These are phyloP conservation scores for Fulvia fulva DNA, from an alignment of 2,329 filamentous ascomycete genomes.

Conservation along the genomic window DNA sequence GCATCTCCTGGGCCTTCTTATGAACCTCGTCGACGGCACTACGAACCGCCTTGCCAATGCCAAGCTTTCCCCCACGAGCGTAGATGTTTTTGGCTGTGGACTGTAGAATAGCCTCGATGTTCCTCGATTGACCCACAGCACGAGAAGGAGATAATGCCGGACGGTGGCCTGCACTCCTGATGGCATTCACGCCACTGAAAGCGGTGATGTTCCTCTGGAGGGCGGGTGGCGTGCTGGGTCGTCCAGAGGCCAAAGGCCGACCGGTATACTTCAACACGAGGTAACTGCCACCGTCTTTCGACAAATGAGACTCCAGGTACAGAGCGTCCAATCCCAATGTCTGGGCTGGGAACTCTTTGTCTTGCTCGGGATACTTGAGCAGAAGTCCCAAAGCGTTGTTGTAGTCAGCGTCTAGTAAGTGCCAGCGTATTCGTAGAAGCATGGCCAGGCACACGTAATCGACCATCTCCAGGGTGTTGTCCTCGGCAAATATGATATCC, in stretches of 20 bases:
- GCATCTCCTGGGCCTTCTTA: constrained; percentile 67
- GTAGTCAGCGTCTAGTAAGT: constrained; percentile 81
- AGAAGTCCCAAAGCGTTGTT: constrained; percentile 77
- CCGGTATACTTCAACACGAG: constrained; percentile 69
- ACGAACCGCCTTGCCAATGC: constrained; percentile 76
- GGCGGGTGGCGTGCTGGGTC: constrained; percentile 31
- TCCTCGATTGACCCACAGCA: constrained; percentile 36
- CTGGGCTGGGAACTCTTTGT: constrained; percentile 38
- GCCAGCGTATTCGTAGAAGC: constrained; percentile 87
- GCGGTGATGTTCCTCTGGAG: constrained; percentile 34
- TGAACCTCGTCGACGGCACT: constrained; percentile 76
- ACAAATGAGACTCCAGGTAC: constrained; percentile 64
- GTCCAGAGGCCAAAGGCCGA: constrained; percentile 33
- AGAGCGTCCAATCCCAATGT: constrained; percentile 84
- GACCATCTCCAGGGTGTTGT: constrained; percentile 73
- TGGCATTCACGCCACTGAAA: constrained; percentile 27
- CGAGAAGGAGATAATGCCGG: constrained; percentile 13
- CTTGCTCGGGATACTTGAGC: constrained; percentile 71
- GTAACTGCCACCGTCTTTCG: constrained; percentile 57
- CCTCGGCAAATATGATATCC: constrained; percentile 87
- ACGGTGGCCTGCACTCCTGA: constrained; percentile 5
- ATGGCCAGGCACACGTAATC: constrained; percentile 92
- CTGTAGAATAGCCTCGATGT: constrained; percentile 68
- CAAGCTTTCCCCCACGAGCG: constrained; percentile 69
- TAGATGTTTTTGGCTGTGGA: constrained; percentile 72